Base-by-base conservation (phyloP, 2,329 filamentous ascomycete species). In the Exophiala viscosa region DNA sequence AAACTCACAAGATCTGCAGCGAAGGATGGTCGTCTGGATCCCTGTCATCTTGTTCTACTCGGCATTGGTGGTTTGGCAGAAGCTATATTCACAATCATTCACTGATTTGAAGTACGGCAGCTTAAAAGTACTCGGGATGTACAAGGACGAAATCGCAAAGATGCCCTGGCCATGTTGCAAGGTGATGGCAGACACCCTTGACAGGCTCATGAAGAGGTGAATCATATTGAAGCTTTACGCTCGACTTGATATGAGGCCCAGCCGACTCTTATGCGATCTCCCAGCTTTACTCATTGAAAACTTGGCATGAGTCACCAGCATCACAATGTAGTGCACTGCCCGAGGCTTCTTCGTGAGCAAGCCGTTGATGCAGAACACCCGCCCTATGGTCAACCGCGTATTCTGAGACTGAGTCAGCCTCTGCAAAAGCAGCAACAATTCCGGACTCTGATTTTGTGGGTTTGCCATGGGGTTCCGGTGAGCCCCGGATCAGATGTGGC, bases 81-180 rank as follows among this genome's bases (percentile, higher is more conserved):
- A 41, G 38, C 32, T 52, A 9, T 38, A 41, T 5, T 36, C 18
- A 38, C 38, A 39, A 15, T 14, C 36, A 14, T 10, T 32, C 9
- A 44, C 36, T 10, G 45, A 48, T 8, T 33, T 36, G 8, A 52
- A 48, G n/a, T 43, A 52, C 33, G 50, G 50, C 9, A 48, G 36
- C 36, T 18, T 52, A 31, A 52, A 46, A 33, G 50, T 52, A 1
- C 28, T 52, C 8, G 32, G 39, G 14, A 52, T 52, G 50, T 52
- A 43, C 45, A 52, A 48, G 45, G 32, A 36, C 39, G 50, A 52
- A 28, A 35, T 52, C 31, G n/a, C 36, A n/a, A 39, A 52, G 23
- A 18, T 52, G 11, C 45, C 45, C 3, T 52, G 50, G 50, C 50
- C 50, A 41, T 52, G 50, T 33, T 52, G 50, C 15, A 15, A 10